Evolutionary conservation across 768 basidiomycete genomes (phyloP), one percentile per base, ranked within the genome.

Genomic region (Strobilomyces echinocephalus): DNA sequence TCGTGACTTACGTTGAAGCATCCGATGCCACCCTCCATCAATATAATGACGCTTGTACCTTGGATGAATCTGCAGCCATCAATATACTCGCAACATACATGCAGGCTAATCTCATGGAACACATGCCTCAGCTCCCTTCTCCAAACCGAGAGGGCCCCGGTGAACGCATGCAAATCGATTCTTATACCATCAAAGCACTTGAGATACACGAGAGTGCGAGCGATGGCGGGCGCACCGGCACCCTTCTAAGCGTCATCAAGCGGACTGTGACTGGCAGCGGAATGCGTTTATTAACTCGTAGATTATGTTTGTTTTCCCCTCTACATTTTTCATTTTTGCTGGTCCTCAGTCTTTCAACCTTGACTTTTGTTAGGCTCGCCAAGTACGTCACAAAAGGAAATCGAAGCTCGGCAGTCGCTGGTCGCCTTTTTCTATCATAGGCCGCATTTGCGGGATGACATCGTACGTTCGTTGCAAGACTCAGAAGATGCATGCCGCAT

Each of bases 161-260:
- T 26, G 72, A 76, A 24, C 76, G 84, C n/a, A 91, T 95, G 89
- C 87, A 91, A 59, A 90, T 95, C 52, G 92, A 95, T 64, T 79
- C 87, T 5, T 85, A 93, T 65, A 93, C 92, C 1, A 86, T 93
- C 69, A 86, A 87, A 65, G 85, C 87, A n/a, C 79, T 94, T 42
- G 92, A 95, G 68, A 86, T 95, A 49, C 78, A 83, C 21, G 89
- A 92, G 72, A 79, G 78, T 30, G 77, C 82, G 26, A 75, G 82
- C 30, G 90, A 92, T 61, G 88, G 88, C 1, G 84, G 88, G 0
- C 67, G 73, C 11, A 81, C 79, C 52, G 92, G 92, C 5, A 91
- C 85, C 61, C 74, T 95, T 50, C 62, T 92, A 31, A 86, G 82
- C 59, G 80, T 79, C 31, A 75, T 93, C 52, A 91, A 86, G 63